Conservation (phyloP, 192 early-diverging fungal genomes). For the Rhizophagus prolifer region DNA sequence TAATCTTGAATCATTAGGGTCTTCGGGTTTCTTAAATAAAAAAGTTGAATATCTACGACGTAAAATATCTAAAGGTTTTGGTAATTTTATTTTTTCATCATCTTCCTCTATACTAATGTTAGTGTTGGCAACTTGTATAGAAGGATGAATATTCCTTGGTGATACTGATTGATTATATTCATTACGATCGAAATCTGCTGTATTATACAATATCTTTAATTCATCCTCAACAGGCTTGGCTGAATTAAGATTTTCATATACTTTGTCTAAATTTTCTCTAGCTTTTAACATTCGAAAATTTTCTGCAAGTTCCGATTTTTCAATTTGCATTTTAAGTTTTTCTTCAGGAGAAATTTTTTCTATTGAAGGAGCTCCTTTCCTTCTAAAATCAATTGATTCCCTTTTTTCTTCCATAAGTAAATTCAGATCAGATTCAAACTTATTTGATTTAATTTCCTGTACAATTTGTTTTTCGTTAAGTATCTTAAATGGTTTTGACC, state of each 20-base stretch:
- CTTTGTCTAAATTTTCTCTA: neutral
- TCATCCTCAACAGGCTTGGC: neutral
- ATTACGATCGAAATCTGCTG: neutral
- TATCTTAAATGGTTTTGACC: neutral
- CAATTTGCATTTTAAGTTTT: neutral
- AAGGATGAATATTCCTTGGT: neutral
- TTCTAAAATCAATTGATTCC: neutral
- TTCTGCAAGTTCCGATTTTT: neutral
- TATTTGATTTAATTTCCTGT: neutral
- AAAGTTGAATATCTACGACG: slow-evolving; percentile 9
- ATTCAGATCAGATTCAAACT: neutral
- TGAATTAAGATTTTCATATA: neutral
- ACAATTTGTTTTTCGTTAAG: neutral
- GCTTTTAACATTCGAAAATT: neutral
- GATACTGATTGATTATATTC: neutral
- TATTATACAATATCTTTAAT: neutral
- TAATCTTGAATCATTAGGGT: neutral
- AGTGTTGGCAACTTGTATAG: neutral
- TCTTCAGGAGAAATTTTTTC: neutral
- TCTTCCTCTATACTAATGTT: neutral
- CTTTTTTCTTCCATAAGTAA: neutral
- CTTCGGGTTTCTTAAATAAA: neutral
- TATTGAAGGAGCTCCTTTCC: too few species aligned
- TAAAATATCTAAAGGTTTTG: neutral
- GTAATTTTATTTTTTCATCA: neutral